phyloP scores from a whole-genome alignment of 768 basidiomycete species.

The Clitopilus passeckerianus region DNA sequence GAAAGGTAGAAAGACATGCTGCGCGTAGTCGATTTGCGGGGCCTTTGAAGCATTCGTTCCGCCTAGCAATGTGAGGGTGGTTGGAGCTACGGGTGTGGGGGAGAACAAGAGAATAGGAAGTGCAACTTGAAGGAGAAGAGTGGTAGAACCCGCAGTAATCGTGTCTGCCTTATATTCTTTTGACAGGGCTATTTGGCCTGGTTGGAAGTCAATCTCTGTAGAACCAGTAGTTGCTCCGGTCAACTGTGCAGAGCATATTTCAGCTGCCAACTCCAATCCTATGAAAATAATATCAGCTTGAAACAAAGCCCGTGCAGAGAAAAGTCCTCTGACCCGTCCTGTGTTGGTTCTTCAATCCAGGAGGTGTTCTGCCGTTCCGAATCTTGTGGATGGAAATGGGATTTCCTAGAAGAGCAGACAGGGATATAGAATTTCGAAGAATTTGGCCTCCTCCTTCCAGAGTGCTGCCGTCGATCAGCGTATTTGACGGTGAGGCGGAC shows the following conservation, averaged over 20 bases:
- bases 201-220: slow-evolving; percentile 46
- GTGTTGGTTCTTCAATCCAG: slow-evolving; percentile 72
- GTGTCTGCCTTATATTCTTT: slow-evolving; percentile 36
- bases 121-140: slow-evolving; percentile 67
- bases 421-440: slow-evolving; percentile 60
- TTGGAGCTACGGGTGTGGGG: slow-evolving; percentile 21
- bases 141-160: slow-evolving; percentile 67
- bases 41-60: slow-evolving; percentile 71
- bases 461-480: slow-evolving; percentile 40
- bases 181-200: slow-evolving; percentile 39
- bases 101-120: slow-evolving; percentile 67
- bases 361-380: slow-evolving; percentile 49
- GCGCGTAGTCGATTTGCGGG: slow-evolving; percentile 73
- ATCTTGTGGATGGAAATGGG: slow-evolving; percentile 59
- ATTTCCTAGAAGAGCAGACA: slow-evolving; percentile 61
- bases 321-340: slow-evolving; percentile 40
- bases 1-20: slow-evolving; percentile 66
- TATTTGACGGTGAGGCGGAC: slow-evolving; percentile 16
- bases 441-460: slow-evolving; percentile 70
- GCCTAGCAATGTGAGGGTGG: slow-evolving; percentile 53
- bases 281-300: neutral
- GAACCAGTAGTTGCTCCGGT: slow-evolving; percentile 54
- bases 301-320: neutral
- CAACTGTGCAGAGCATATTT: slow-evolving; percentile 53
- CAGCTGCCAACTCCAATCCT: slow-evolving; percentile 65